phyloP scores from a whole-genome alignment of 2,329 filamentous ascomycete species.

The Dothideomycetes sp. region DNA sequence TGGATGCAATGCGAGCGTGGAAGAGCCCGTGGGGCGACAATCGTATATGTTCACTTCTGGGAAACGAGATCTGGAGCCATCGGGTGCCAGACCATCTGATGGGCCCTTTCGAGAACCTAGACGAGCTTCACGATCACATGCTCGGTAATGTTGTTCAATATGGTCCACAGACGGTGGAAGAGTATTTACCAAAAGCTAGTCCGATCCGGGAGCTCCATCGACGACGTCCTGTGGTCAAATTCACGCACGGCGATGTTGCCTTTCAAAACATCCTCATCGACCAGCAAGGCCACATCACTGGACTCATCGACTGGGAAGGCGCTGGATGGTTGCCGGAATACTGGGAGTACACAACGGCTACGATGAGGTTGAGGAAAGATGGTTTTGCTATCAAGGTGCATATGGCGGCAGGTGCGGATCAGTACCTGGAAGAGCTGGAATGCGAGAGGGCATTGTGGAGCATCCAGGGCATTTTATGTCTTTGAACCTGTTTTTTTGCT shows the following conservation, averaged over 20 bases:
- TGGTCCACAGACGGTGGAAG: no score
- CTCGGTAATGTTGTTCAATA: no score
- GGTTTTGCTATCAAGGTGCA: no score
- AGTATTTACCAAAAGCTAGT: no score
- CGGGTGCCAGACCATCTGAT: not conserved
- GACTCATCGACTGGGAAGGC: slow-evolving; percentile 37
- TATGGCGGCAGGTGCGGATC: no score
- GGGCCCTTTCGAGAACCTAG: not conserved
- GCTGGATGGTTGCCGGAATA: slow-evolving; percentile 39
- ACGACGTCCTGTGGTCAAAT: slow-evolving; percentile 19
- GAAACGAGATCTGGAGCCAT: not conserved
- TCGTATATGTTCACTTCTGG: not conserved
- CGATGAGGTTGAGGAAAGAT: no score
- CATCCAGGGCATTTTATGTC: no score
- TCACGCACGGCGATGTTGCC: slow-evolving; percentile 42
- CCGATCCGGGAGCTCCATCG: no score
- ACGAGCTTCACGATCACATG: not conserved
- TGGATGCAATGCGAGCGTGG: not conserved
- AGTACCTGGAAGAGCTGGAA: no score
- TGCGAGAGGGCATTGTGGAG: no score
- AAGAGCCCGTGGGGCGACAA: slow-evolving; percentile 1
- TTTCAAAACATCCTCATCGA: slow-evolving; percentile 34
- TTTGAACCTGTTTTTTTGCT: no score
- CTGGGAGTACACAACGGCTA: slow-evolving; percentile 34
- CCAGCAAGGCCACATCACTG: slow-evolving; percentile 30